A percentile compares a stretch with the other conserved stretches of the same genome.
These are phyloP conservation scores for Neoboletus subvelutipes DNA, from an alignment of 768 basidiomycete genomes.

Conservation along the genomic window DNA sequence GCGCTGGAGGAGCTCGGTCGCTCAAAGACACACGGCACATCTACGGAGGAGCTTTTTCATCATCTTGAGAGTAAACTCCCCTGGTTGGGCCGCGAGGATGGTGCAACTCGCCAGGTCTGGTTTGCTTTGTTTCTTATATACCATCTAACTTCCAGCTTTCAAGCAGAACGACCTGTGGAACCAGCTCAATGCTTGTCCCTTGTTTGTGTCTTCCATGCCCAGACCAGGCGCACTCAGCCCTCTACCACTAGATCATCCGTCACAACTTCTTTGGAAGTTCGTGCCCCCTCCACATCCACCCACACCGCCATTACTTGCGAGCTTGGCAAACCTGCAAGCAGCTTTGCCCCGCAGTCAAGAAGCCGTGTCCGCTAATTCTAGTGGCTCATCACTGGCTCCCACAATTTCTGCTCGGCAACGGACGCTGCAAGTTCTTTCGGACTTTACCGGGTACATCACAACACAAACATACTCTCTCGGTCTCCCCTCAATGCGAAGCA, in stretches of 20 bases:
- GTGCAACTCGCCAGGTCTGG: conserved; percentile 53
- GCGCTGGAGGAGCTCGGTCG: conserved; percentile 50
- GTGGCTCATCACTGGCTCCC: background rate
- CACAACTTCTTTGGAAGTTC: conserved; percentile 40
- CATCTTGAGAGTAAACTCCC: conserved; percentile 56
- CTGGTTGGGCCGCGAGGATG: conserved; percentile 56
- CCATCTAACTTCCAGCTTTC: background rate
- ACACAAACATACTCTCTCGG: conserved; percentile 58
- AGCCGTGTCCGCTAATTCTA: conserved; percentile 12
- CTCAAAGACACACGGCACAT: conserved; percentile 41
- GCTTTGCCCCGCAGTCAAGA: conserved; percentile 23
- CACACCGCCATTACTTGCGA: conserved; percentile 30
- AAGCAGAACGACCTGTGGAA: conserved; percentile 58
- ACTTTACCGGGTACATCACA: conserved; percentile 78
- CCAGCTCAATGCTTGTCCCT: conserved; percentile 47
- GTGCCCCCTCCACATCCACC: conserved; percentile 28
- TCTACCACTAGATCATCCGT: conserved; percentile 17
- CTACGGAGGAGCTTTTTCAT: conserved; percentile 59
- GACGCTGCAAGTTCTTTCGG: conserved; percentile 62
- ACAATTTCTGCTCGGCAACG: conserved; percentile 48
- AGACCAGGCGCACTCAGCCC: conserved; percentile 2
- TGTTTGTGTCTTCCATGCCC: conserved; percentile 45
- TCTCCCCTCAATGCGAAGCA: conserved; percentile 16
- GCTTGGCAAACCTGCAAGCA: conserved; percentile 20
- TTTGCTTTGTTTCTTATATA: background rate